phyloP scores from a whole-genome alignment of 2,329 filamentous ascomycete genomes.

The Aspergillus hiratsukae region DNA sequence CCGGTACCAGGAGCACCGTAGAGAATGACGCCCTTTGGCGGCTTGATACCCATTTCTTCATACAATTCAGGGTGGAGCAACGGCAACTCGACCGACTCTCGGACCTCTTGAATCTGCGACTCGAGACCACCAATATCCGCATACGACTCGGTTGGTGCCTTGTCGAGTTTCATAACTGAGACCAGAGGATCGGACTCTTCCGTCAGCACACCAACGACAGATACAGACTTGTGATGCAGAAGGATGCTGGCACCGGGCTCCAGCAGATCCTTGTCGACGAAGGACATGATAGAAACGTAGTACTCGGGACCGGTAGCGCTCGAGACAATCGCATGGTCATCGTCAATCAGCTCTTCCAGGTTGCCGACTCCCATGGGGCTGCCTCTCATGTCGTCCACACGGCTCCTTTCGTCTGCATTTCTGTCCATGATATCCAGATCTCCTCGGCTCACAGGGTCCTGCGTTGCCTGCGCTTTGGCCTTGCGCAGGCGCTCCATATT shows the following conservation, averaged over 20 bases:
- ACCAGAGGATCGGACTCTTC: slow-evolving; percentile 94
- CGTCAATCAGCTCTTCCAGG: slow-evolving; percentile 96
- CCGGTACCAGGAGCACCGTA: slow-evolving; percentile 96
- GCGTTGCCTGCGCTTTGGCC: slow-evolving; percentile 66
- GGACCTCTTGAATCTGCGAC: slow-evolving; percentile 91
- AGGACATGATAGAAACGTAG: slow-evolving; percentile 99
- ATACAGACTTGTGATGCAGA: slow-evolving; percentile 95
- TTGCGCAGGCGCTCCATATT: slow-evolving; percentile 96
- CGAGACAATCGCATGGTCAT: slow-evolving; percentile 97
- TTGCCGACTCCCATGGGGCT: slow-evolving; percentile 98
- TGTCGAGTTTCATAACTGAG: slow-evolving; percentile 98
- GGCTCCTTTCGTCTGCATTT: slow-evolving; percentile 88
- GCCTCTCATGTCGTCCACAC: slow-evolving; percentile 96
- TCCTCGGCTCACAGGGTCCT: slow-evolving; percentile 52
- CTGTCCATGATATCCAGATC: slow-evolving; percentile 77
- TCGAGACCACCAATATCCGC: slow-evolving; percentile 97
- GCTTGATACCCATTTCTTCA: slow-evolving; percentile 99
- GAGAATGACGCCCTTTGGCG: slow-evolving; percentile 97
- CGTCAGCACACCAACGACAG: slow-evolving; percentile 93
- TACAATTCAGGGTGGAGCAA: slow-evolving; percentile 94
- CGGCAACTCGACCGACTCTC: slow-evolving; percentile 93
- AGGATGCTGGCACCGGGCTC: slow-evolving; percentile 95
- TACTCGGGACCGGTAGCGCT: slow-evolving; percentile 97
- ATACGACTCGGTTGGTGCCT: slow-evolving; percentile 96
- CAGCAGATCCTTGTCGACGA: slow-evolving; percentile 96